Evolutionary conservation across 257 asterid genomes (phyloP).

Genomic region (Scutellaria galericulata): DNA sequence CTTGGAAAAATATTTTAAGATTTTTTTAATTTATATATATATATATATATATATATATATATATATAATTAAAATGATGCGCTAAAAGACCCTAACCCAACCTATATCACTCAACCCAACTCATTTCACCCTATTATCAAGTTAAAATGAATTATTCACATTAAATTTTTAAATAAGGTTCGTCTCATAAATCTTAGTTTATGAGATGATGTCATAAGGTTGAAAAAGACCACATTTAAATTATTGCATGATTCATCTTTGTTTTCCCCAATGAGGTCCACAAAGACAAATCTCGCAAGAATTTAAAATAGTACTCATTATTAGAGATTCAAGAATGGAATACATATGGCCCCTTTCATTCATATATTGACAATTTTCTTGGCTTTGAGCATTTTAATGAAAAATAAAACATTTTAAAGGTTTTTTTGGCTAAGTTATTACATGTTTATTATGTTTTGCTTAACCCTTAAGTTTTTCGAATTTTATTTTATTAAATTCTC

Average conservation of each 20-base stretch:
- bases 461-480: neutral
- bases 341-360: neutral
- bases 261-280: neutral
- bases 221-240: neutral
- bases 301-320: constrained; percentile 15
- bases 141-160: too few relatives aligned
- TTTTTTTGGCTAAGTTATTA: neutral
- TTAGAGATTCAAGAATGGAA: neutral
- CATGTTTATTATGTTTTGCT: neutral
- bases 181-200: too few relatives aligned
- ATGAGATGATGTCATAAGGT: too few relatives aligned
- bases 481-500: neutral
- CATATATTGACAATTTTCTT: neutral
- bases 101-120: too few relatives aligned
- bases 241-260: neutral
- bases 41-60: too few relatives aligned
- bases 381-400: too few relatives aligned
- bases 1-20: too few relatives aligned
- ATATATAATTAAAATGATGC: too few relatives aligned
- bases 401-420: neutral
- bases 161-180: too few relatives aligned
- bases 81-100: too few relatives aligned
- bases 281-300: constrained; percentile 8
- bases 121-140: too few relatives aligned
- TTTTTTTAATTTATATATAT: too few relatives aligned